Base-by-base conservation (phyloP, 192 early-diverging fungal genomes). In the Gorgonomyces haynaldii region DNA sequence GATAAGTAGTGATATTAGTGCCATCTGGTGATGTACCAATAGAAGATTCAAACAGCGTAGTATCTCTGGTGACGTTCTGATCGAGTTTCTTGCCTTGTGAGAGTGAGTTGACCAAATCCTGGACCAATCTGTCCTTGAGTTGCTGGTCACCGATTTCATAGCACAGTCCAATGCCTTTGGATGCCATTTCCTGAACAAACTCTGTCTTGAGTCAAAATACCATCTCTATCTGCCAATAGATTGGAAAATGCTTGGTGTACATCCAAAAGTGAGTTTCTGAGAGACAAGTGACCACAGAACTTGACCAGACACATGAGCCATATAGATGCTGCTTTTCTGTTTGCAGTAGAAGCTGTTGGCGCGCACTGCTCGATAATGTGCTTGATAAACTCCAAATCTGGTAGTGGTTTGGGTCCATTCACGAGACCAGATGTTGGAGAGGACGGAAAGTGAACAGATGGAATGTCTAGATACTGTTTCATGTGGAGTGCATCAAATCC, bases 121-220 rank as follows among this genome's bases (percentile, higher is more conserved):
- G 57, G 2, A 91, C 80, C 38, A 91, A 70, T 25, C 81, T 74
- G 29, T 70, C 64, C 37, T 79, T 70, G 23, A 84, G 68, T 2
- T 61, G 62, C 22, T 68, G 63, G 56, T 89, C 85, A 10, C 86
- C 86, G 24, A 82, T 59, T 42, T 91, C 86, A 47, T 87, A 91
- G 0, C 88, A 79, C 8, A 89, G 58, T 25, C 85, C 82, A 37
- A 89, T 74, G 25, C 88, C 86, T 50, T 87, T 87, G n/a, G 83
- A 85, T 1, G 88, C 88, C 32, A 82, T 74, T 49, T 91, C 88
- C 42, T 91, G 88, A 9, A 77, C 81, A 37, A 91, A 78, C 17
- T 89, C 77, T 80, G 54, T 10, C 21, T 4, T 50, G 38, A 24
- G 15, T 4, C 7, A 20, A 15, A 23, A 42, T 76, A 70, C 74